Evolutionary conservation across 768 basidiomycete species (phyloP).

Genomic region (Leucocoprinus birnbaumii): DNA sequence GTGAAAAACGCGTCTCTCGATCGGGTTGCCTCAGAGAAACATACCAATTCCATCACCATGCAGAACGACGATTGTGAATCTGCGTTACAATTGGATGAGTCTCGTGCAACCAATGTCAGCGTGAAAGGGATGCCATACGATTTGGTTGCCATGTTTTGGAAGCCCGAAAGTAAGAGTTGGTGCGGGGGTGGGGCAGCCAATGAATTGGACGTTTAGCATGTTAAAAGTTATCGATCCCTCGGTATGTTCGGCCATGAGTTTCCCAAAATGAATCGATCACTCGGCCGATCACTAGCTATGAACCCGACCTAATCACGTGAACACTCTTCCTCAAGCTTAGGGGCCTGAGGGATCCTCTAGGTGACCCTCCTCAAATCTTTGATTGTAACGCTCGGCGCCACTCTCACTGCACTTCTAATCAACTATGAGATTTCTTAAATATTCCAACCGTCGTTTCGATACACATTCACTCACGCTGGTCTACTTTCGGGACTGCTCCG

Average conservation of each 20-base stretch:
- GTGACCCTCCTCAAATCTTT: no score
- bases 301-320: no score
- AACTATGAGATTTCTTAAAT: no score
- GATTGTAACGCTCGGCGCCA: no score
- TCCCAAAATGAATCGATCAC: not conserved
- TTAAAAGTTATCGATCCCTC: not conserved
- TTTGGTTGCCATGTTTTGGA: conserved; percentile 37
- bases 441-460: no score
- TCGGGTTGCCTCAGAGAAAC: conserved; percentile 16
- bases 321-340: no score
- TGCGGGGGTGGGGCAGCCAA: not conserved
- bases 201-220: not conserved
- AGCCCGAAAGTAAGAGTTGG: not conserved
- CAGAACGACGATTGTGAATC: conserved; percentile 86
- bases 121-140: conserved; percentile 29
- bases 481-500: no score
- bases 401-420: no score
- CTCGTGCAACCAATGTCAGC: no score
- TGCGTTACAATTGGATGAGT: conserved; percentile 23
- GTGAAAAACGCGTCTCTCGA: not conserved
- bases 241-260: not conserved
- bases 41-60: conserved; percentile 97
- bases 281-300: conserved; percentile 12
- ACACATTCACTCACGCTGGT: no score
- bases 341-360: no score